Evolutionary conservation across 164 flowering plant species (phyloP).

Genomic region (Magnolia sinica): DNA sequence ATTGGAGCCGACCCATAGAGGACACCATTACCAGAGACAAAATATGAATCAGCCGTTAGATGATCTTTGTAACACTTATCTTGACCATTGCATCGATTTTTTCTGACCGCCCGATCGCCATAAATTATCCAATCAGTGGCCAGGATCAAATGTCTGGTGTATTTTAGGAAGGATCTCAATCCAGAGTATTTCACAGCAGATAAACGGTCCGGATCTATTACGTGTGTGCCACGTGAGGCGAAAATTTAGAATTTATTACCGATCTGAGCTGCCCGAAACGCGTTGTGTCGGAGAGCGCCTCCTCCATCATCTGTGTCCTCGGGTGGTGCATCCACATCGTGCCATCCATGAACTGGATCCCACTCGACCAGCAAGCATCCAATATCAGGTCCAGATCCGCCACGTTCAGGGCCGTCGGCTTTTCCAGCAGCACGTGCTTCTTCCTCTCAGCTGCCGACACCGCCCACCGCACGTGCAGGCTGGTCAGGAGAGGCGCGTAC

Average conservation of each 20-base stretch:
- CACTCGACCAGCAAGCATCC: constrained; percentile 23
- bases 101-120: too few relatives aligned
- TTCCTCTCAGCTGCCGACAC: constrained; percentile 32
- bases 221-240: too few relatives aligned
- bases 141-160: too few relatives aligned
- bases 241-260: constrained; percentile 5
- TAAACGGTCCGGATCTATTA: too few relatives aligned
- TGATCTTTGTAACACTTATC: too few relatives aligned
- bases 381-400: constrained; percentile 24
- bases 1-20: too few relatives aligned
- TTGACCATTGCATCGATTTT: too few relatives aligned
- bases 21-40: too few relatives aligned
- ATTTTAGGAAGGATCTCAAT: not conserved
- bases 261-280: constrained; percentile 22
- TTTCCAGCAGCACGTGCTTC: constrained; percentile 41
- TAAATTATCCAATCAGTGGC: too few relatives aligned
- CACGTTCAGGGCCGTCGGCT: constrained; percentile 30
- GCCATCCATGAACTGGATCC: constrained; percentile 43
- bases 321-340: constrained; percentile 50
- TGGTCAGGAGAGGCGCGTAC: constrained; percentile 37
- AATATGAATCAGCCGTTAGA: too few relatives aligned
- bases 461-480: constrained; percentile 34
- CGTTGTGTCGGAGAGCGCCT: constrained; percentile 17
- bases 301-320: constrained; percentile 30
- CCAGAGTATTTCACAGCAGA: not conserved